Percentiles rank a stretch among this genome's conserved stretches.
These are phyloP conservation scores for Aspergillus persii DNA, from an alignment of 2,329 filamentous ascomycete genomes.

Conservation along the genomic window DNA sequence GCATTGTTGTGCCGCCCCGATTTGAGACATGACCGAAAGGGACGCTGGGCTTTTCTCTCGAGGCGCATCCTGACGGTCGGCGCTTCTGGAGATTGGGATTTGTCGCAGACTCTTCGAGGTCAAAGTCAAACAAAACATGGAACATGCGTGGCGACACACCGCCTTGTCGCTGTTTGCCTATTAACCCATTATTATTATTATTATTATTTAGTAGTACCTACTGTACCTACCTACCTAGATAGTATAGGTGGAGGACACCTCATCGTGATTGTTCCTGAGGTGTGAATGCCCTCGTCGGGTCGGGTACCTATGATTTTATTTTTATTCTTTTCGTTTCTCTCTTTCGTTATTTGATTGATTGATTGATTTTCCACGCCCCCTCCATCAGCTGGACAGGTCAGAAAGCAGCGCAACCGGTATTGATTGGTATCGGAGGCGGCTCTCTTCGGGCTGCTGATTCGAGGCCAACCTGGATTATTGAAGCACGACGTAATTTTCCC, in stretches of 20 bases:
- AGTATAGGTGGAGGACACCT: background rate
- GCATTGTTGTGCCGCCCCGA: background rate
- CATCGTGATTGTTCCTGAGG: background rate
- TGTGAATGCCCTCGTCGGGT: background rate
- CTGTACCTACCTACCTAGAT: no score
- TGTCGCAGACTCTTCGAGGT: no score
- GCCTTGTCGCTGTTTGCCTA: background rate
- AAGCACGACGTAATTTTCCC: no score
- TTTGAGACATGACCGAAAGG: background rate
- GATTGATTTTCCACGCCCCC: background rate
- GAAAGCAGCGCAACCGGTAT: background rate
- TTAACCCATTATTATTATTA: no score
- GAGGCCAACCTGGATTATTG: background rate
- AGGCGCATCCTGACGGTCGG: background rate
- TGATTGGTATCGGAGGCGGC: background rate
- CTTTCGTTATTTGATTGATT: background rate
- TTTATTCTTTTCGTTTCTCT: conserved; percentile 1
- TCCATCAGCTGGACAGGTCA: conserved; percentile 25
- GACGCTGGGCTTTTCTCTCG: background rate
- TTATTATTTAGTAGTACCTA: no score
- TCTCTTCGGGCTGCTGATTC: background rate
- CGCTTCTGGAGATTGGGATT: no score
- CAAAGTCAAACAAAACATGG: background rate
- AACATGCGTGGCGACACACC: background rate
- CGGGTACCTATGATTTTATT: background rate